phyloP scores from a whole-genome alignment of 2,329 filamentous ascomycete species.

The Nemania sp. region DNA sequence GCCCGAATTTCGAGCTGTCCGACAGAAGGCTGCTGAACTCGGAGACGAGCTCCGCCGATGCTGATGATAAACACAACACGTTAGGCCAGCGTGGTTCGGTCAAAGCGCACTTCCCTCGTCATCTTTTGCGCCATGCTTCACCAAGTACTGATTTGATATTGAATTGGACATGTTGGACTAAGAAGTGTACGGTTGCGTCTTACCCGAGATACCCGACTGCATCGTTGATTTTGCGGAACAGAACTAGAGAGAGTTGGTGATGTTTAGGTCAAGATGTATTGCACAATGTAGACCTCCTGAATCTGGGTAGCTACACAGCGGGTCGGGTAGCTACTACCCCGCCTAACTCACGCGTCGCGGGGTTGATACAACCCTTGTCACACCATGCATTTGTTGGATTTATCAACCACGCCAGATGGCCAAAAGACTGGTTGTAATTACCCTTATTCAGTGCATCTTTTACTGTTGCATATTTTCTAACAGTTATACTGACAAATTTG shows the following conservation, averaged over 20 bases:
- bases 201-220: constrained; percentile 81
- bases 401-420: too few relatives aligned
- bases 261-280: too few relatives aligned
- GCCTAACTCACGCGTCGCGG: too few relatives aligned
- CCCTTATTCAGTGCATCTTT: too few relatives aligned
- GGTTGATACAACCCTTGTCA: too few relatives aligned
- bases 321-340: too few relatives aligned
- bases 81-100: constrained; percentile 5
- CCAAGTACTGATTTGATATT: neutral
- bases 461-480: too few relatives aligned
- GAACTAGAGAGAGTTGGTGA: neutral
- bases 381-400: too few relatives aligned
- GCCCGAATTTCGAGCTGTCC: constrained; percentile 64
- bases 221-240: constrained; percentile 47
- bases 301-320: too few relatives aligned
- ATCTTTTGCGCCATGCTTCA: neutral
- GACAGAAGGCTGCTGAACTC: constrained; percentile 72
- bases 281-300: too few relatives aligned
- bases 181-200: constrained; percentile 8
- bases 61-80: constrained; percentile 46
- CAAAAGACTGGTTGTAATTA: too few relatives aligned
- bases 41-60: constrained; percentile 74
- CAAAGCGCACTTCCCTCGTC: neutral
- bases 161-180: neutral
- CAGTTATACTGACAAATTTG: too few relatives aligned